Evolutionary conservation across 176 grass and related monocot species (phyloP).

Genomic region (Oryza australiensis): DNA sequence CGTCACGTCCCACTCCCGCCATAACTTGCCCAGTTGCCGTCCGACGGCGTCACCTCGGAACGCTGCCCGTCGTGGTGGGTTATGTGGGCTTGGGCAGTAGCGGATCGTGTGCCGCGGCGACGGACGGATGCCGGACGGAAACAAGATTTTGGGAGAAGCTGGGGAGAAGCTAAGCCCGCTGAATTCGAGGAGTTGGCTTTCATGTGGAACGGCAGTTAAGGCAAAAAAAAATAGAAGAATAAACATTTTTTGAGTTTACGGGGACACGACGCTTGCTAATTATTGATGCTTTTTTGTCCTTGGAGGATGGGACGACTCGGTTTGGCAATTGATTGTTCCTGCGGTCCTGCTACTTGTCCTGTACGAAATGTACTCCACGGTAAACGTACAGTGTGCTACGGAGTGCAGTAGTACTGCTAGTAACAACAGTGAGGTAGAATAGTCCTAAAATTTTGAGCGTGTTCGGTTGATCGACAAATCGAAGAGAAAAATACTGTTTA

Average conservation of each 20-base stretch:
- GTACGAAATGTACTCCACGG: neutral
- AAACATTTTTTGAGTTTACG: neutral
- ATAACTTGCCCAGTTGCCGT: conserved; percentile 34
- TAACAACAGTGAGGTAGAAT: neutral
- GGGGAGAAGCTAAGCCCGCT: neutral
- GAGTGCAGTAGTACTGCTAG: neutral
- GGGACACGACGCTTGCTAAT: conserved; percentile 3
- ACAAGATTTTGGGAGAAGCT: neutral
- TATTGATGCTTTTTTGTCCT: conserved; percentile 25
- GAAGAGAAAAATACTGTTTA: too few relatives aligned
- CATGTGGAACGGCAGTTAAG: conserved; percentile 17
- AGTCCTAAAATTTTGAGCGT: too few relatives aligned
- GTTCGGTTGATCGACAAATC: too few relatives aligned
- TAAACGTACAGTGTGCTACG: neutral
- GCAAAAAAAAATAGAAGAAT: neutral
- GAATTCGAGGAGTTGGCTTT: conserved; percentile 39
- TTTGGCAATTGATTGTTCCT: neutral
- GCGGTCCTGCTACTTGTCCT: neutral
- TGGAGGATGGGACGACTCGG: neutral
- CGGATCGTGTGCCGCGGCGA: neutral
- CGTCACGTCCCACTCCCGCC: conserved; percentile 8
- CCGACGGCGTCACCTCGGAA: neutral
- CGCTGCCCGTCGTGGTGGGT: neutral
- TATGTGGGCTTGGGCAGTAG: neutral
- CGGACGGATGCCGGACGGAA: neutral